Conservation (phyloP, 441 rosid genomes). For the Rhodomyrtus psidioides region DNA sequence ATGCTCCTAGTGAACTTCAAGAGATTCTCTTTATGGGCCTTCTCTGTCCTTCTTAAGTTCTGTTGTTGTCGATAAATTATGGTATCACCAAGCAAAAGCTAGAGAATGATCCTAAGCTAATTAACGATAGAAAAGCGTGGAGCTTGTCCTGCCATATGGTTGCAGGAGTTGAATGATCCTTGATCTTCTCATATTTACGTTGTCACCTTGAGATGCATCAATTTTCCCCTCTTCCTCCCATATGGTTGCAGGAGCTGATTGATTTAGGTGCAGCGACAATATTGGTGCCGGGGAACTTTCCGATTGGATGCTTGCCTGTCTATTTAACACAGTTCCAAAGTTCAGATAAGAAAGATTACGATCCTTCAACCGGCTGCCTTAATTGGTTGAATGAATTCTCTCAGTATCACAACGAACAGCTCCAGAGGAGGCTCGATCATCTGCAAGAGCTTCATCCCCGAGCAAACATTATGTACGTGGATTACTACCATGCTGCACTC, state of each 20-base stretch:
- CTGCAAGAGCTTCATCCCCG: slow-evolving; percentile 22
- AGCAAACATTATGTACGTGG: slow-evolving; percentile 34
- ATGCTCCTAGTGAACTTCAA: neutral
- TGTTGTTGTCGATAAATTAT: neutral
- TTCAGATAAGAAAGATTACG: slow-evolving; percentile 18
- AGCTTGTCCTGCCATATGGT: neutral
- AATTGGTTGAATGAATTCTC: slow-evolving; percentile 29
- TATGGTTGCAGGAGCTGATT: slow-evolving; percentile 28
- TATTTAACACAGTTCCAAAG: slow-evolving; percentile 17
- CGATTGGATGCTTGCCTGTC: slow-evolving; percentile 24
- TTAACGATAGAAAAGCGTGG: neutral
- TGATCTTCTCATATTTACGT: neutral
- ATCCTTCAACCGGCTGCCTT: slow-evolving; percentile 29
- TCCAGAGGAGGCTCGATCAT: slow-evolving; percentile 14
- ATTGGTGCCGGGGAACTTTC: slow-evolving; percentile 39
- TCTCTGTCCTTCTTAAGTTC: neutral
- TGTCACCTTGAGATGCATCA: neutral
- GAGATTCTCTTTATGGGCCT: neutral
- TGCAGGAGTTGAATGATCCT: too few relatives aligned
- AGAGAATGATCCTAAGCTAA: neutral
- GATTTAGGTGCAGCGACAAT: slow-evolving; percentile 32
- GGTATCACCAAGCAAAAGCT: neutral
- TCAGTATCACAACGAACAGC: slow-evolving; percentile 24
- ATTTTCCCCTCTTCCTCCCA: neutral
- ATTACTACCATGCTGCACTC: slow-evolving; percentile 23